phyloP scores from a whole-genome alignment of 306 rosid genomes.

The Rosa persica region DNA sequence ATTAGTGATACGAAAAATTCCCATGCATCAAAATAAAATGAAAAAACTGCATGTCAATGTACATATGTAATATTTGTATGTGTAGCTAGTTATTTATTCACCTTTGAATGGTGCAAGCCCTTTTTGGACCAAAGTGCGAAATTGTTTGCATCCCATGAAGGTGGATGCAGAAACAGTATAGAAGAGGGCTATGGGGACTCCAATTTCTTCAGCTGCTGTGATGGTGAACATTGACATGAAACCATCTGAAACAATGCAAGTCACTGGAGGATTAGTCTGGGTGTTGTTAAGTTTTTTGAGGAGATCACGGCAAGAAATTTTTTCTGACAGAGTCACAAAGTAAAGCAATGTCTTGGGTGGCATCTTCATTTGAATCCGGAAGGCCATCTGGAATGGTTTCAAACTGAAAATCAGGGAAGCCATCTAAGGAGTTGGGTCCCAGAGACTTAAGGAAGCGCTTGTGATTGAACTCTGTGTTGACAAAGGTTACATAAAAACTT shows the following conservation, averaged over 20 bases:
- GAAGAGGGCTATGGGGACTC: not conserved
- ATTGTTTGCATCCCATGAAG: conserved; percentile 5
- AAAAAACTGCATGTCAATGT: not conserved
- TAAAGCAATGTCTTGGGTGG: not conserved
- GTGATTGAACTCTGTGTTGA: not conserved
- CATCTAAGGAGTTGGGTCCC: not conserved
- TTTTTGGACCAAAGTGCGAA: conserved; percentile 5
- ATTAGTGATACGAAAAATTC: not conserved
- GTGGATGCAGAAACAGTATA: not conserved
- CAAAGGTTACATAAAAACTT: not conserved
- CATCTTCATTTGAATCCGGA: not conserved
- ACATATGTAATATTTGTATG: not conserved
- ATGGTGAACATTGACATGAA: conserved; percentile 3
- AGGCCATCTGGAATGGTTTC: conserved; percentile 2
- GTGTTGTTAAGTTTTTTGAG: not conserved
- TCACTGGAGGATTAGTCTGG: not conserved
- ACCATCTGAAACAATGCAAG: conserved; percentile 13
- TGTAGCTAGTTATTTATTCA: not conserved
- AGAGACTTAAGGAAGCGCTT: not conserved
- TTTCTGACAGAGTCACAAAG: not conserved
- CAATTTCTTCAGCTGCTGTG: conserved; percentile 10
- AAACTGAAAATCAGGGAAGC: not conserved
- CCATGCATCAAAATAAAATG: not conserved
- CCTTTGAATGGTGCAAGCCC: conserved; percentile 15
- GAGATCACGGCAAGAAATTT: not conserved